Base-by-base conservation (phyloP, 371 early-diverging fungal genomes). In the Rhizopus delemar region DNA sequence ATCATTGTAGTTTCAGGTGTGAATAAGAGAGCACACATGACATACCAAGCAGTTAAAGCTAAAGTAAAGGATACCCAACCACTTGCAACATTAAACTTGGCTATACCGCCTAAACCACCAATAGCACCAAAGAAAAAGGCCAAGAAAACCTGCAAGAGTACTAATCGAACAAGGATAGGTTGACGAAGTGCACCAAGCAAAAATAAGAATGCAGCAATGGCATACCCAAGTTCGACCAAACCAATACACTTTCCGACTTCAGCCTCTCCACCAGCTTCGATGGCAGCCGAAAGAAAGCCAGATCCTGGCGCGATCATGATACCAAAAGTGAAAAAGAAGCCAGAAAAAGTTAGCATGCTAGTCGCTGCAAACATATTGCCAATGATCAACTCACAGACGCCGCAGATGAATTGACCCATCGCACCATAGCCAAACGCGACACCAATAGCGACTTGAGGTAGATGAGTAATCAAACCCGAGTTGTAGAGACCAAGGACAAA, bases 291-390 rank as follows among this genome's bases (percentile, higher is more conserved):
- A 28, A 71, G 38, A 22, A 71, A 65, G 7, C 71, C 74, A 13
- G 63, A 46, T 6, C 49, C 16, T 15, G 61, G 62, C 16, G 53
- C 34, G 46, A 74, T 63, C 69, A 74, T 65, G 32, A 71, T 66
- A 38, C 69, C 69, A 32, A 66, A 74, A 3, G 74, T 48, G n/a
- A 74, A 62, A 36, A 59, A 74, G 53, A 74, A 74, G n/a, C 74
- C 64, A 35, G 67, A 54, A 51, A 64, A 71, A n/a, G 69, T 66
- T 11, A 55, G 15, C 33, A 74, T 63, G 7, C 65, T 48, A 11
- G 66, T 60, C 9, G 63, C 74, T 49, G 50, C 39, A 48, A 63
- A 71, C 9, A 66, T 56, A 48, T 74, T 66, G 28, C 69, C 69
- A 12, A 59, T 61, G 6, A 66, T 29, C 5, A 71, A 36, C 41